These are phyloP conservation scores for Zizania palustris DNA, from an alignment of 202 grass and related monocot genomes.

Conservation along the genomic window DNA sequence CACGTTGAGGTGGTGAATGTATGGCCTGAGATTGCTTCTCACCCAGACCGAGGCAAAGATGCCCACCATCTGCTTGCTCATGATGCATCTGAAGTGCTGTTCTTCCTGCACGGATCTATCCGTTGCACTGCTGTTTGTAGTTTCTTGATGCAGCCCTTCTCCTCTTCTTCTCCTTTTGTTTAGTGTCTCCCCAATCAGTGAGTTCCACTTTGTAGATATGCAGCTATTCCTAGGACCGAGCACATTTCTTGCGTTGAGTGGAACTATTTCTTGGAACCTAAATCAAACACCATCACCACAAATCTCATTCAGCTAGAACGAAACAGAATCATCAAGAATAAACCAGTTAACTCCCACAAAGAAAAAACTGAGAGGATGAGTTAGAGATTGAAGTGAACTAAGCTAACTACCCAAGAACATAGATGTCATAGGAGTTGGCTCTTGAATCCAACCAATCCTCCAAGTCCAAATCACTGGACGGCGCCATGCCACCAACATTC, in stretches of 20 bases:
- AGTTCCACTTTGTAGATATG: slow-evolving; percentile 83
- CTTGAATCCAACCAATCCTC: slow-evolving; percentile 79
- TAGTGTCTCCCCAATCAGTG: slow-evolving; percentile 61
- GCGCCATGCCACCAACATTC: slow-evolving; percentile 81
- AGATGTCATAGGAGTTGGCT: slow-evolving; percentile 79
- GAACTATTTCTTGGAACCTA: slow-evolving; percentile 97
- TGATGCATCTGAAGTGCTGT: slow-evolving; percentile 68
- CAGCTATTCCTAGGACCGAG: slow-evolving; percentile 72
- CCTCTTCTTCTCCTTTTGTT: slow-evolving; percentile 49
- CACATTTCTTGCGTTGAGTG: slow-evolving; percentile 81
- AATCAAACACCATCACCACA: slow-evolving; percentile 29
- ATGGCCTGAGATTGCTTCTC: slow-evolving; percentile 57
- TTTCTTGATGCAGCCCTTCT: slow-evolving; percentile 18
- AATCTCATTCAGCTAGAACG: slow-evolving; percentile 34
- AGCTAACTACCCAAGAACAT: slow-evolving; percentile 78
- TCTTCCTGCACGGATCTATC: slow-evolving; percentile 27
- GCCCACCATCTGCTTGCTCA: slow-evolving; percentile 96
- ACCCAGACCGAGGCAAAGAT: slow-evolving; percentile 79
- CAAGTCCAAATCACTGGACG: slow-evolving; percentile 78
- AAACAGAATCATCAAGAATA: slow-evolving; percentile 11
- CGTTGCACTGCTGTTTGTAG: slow-evolving; percentile 41
- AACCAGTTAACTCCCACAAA: not conserved
- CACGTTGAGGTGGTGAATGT: slow-evolving; percentile 62
- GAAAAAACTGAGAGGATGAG: not conserved
- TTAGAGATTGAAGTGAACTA: slow-evolving; percentile 32